Conservation (phyloP, 1,139 yeast species). For the Torulaspora pretoriensis region DNA sequence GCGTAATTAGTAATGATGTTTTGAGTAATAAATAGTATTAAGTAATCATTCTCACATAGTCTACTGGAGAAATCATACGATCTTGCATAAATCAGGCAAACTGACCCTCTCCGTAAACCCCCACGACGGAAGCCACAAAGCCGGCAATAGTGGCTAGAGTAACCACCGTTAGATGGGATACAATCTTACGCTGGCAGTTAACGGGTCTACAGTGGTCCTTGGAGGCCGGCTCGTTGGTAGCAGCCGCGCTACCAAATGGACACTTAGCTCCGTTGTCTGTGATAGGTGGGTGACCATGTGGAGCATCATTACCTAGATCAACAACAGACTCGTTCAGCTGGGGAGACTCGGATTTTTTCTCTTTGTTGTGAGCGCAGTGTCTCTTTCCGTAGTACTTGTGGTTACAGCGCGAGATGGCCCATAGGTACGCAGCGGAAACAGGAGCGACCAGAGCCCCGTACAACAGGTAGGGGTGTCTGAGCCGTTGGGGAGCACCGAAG, state of each 20-base stretch:
- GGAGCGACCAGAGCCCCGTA: constrained; percentile 37
- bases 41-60: not conserved
- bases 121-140: constrained; percentile 30
- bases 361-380: constrained; percentile 1
- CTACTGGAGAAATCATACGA: not conserved
- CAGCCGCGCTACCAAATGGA: constrained; percentile 17
- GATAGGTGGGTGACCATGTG: constrained; percentile 16
- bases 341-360: constrained; percentile 4
- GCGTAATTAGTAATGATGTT: not conserved
- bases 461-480: constrained; percentile 37
- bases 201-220: constrained; percentile 13
- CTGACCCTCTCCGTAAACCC: constrained; percentile 34
- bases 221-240: constrained; percentile 10
- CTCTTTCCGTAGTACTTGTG: constrained; percentile 12
- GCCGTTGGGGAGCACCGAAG: constrained; percentile 32
- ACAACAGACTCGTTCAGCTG: constrained; percentile 31
- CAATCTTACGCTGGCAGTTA: constrained; percentile 18
- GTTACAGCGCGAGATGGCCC: constrained; percentile 20
- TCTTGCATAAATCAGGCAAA: constrained; percentile 1
- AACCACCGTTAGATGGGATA: constrained; percentile 20
- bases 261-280: constrained; percentile 14
- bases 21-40: not conserved
- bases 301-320: constrained; percentile 24
- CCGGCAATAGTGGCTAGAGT: constrained; percentile 26
- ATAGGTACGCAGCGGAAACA: constrained; percentile 22